These are phyloP conservation scores for Naganishia sp. DNA, from an alignment of 1,284 basidiomycete genomes.

Conservation along the genomic window DNA sequence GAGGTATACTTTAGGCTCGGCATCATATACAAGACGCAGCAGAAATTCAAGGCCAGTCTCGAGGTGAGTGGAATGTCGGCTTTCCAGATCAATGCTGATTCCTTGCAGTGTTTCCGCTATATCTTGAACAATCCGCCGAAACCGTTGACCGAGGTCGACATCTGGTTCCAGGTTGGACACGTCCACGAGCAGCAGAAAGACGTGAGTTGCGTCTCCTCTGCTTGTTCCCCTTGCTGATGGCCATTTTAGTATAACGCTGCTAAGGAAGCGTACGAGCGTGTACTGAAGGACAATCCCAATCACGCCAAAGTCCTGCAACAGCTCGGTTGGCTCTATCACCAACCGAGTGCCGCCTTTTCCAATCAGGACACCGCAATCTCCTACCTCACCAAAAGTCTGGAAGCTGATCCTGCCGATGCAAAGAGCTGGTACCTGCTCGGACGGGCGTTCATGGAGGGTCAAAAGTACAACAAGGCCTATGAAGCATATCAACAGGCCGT, in stretches of 20 bases:
- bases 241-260: constrained; percentile 72
- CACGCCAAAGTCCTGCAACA: constrained; percentile 98
- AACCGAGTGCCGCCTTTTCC: constrained; percentile 88
- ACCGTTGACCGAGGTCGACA: constrained; percentile 94
- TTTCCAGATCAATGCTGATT: constrained; percentile 12
- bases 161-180: constrained; percentile 99
- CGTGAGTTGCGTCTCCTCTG: constrained; percentile 58
- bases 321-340: constrained; percentile 96
- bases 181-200: constrained; percentile 97
- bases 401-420: constrained; percentile 94
- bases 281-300: constrained; percentile 85
- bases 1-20: constrained; percentile 97
- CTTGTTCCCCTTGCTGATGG: neutral
- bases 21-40: constrained; percentile 99
- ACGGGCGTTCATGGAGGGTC: constrained; percentile 97
- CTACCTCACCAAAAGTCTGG: constrained; percentile 90
- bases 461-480: constrained; percentile 99
- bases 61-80: constrained; percentile 55
- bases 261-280: constrained; percentile 95
- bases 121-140: constrained; percentile 93
- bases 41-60: constrained; percentile 81
- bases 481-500: constrained; percentile 99
- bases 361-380: constrained; percentile 92
- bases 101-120: constrained; percentile 77
- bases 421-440: constrained; percentile 99